Evolutionary conservation across 202 grass and related monocot genomes (phyloP).

Genomic region (Cymbopogon flexuosus): DNA sequence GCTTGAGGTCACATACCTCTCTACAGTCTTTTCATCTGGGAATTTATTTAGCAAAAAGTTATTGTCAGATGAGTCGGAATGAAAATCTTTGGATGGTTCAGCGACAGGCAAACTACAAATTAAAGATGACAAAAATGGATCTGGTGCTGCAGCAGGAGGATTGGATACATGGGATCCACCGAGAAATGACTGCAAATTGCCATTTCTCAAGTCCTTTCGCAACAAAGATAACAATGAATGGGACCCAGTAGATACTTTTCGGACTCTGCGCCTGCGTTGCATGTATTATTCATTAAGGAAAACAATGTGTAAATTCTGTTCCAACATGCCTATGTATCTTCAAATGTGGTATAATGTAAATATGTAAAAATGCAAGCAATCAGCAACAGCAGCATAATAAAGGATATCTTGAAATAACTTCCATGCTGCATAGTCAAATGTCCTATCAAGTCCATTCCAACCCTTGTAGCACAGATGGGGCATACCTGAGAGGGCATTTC

Average conservation of each 20-base stretch:
- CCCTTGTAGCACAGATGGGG: slow-evolving; percentile 67
- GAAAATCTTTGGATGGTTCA: slow-evolving; percentile 67
- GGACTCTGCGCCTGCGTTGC: slow-evolving; percentile 62
- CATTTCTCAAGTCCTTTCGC: slow-evolving; percentile 73
- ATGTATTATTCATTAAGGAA: slow-evolving; percentile 67
- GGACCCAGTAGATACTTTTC: slow-evolving; percentile 61
- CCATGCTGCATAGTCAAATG: slow-evolving; percentile 80
- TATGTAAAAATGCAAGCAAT: not conserved
- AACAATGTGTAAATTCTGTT: slow-evolving; percentile 8
- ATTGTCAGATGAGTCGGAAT: slow-evolving; percentile 59
- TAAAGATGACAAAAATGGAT: slow-evolving; percentile 89
- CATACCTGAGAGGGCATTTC: slow-evolving; percentile 63
- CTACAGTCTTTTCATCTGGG: slow-evolving; percentile 53
- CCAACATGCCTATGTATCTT: not conserved
- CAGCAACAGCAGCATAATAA: slow-evolving; percentile 22
- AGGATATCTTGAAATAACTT: slow-evolving; percentile 96
- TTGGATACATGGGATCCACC: slow-evolving; percentile 65
- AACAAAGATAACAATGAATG: slow-evolving; percentile 75
- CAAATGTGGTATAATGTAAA: slow-evolving; percentile 6
- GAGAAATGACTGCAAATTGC: slow-evolving; percentile 79
- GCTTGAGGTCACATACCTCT: slow-evolving; percentile 65
- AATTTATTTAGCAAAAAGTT: slow-evolving; percentile 58
- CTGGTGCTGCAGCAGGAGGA: slow-evolving; percentile 56
- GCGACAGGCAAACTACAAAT: slow-evolving; percentile 79
- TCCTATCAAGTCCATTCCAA: slow-evolving; percentile 75